Evolutionary conservation across 768 basidiomycete genomes (phyloP).

Genomic region (Cantharellus anzutake): DNA sequence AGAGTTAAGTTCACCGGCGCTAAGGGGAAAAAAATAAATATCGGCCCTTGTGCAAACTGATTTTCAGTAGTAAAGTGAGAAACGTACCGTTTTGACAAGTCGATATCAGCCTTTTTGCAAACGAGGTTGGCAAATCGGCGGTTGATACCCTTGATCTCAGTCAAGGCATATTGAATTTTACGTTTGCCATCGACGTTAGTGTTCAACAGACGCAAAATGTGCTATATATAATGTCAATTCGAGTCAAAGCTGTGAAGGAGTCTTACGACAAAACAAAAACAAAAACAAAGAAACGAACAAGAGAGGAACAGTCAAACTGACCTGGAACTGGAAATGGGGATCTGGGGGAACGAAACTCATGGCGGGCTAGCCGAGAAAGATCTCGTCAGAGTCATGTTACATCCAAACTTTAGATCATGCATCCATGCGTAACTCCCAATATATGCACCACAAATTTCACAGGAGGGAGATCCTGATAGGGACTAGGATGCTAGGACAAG

Average conservation of each 20-base stretch:
- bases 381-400: not conserved
- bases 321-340: slow-evolving; percentile 89
- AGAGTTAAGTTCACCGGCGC: slow-evolving; percentile 97
- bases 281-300: too few relatives aligned
- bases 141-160: slow-evolving; percentile 99
- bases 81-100: slow-evolving; percentile 89
- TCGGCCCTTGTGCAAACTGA: not conserved
- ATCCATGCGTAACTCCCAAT: not conserved
- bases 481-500: not conserved
- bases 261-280: not conserved
- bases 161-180: slow-evolving; percentile 58
- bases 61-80: not conserved
- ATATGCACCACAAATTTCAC: not conserved
- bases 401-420: not conserved
- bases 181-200: slow-evolving; percentile 99
- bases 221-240: slow-evolving; percentile 28
- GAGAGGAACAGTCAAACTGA: slow-evolving; percentile 17
- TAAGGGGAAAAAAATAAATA: slow-evolving; percentile 17
- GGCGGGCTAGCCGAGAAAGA: slow-evolving; percentile 13
- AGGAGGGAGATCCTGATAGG: not conserved
- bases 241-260: too few relatives aligned
- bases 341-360: slow-evolving; percentile 99
- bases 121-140: slow-evolving; percentile 97
- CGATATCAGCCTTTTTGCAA: slow-evolving; percentile 99
- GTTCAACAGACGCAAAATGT: slow-evolving; percentile 98